Percentiles rank a stretch among this genome's conserved stretches.
Conservation (phyloP, 1,284 basidiomycete genomes). For the Sphagnurus paluster region DNA sequence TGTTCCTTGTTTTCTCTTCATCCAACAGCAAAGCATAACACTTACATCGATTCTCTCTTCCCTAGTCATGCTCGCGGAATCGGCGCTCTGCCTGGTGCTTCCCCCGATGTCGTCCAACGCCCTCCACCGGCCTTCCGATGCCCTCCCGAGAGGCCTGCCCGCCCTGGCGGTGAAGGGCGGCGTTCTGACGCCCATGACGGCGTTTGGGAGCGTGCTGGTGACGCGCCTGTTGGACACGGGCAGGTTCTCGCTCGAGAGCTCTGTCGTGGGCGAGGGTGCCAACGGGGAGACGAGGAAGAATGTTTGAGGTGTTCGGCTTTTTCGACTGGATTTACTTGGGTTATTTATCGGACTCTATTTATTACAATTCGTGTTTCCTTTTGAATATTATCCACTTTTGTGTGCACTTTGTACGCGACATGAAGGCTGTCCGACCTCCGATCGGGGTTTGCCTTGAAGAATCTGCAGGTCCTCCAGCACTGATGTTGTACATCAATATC, state of each 20-base stretch:
- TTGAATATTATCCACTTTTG: no score
- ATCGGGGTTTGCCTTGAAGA: no score
- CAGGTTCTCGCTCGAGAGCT: conserved; percentile 54
- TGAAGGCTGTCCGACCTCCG: no score
- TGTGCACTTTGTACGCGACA: no score
- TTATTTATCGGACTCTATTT: neutral
- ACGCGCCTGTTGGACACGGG: conserved; percentile 60
- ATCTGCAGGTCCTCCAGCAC: no score
- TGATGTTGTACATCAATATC: no score
- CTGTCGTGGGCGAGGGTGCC: conserved; percentile 30
- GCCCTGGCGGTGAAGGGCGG: conserved; percentile 65
- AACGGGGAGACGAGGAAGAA: conserved; percentile 18
- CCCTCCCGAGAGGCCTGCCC: conserved; percentile 28
- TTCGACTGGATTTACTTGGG: neutral
- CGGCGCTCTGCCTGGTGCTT: conserved; percentile 67
- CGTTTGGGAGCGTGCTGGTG: conserved; percentile 73
- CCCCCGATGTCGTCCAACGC: conserved; percentile 34
- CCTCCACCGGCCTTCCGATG: neutral
- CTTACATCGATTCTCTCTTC: neutral
- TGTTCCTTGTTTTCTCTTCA: conserved; percentile 19
- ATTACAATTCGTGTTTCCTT: no score
- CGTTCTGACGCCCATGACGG: conserved; percentile 75
- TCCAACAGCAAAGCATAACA: neutral
- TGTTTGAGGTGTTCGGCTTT: conserved; percentile 1
- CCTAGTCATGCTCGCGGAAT: conserved; percentile 74